phyloP scores from a whole-genome alignment of 768 basidiomycete species.

The Lactarius akahatsu region DNA sequence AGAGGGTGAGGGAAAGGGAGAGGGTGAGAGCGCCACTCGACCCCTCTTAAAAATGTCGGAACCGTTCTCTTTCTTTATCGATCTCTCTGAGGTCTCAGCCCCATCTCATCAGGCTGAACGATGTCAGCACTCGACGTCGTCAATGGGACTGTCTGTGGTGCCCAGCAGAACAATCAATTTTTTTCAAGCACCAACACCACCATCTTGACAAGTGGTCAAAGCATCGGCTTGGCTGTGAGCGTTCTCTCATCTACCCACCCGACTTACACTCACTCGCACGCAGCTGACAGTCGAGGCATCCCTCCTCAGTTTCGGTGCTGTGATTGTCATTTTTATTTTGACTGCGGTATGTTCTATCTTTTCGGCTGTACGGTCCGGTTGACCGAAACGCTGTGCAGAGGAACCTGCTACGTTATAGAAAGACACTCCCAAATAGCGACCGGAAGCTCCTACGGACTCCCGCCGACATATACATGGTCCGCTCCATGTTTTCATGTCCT shows the following conservation, averaged over 20 bases:
- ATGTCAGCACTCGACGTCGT: background rate
- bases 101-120: background rate
- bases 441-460: constrained; percentile 38
- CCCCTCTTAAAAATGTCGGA: background rate
- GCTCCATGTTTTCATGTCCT: background rate
- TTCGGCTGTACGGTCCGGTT: too few species aligned
- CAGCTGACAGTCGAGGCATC: constrained; percentile 39
- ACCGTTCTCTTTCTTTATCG: background rate
- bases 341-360: constrained; percentile 7
- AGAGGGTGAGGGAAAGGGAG: too few species aligned
- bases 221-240: constrained; percentile 39
- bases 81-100: background rate
- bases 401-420: constrained; percentile 6
- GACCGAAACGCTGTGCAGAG: background rate
- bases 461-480: constrained; percentile 44
- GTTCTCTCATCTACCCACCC: constrained; percentile 1
- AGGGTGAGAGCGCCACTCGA: background rate
- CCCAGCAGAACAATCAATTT: background rate
- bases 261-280: background rate
- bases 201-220: constrained; percentile 38
- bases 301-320: constrained; percentile 1
- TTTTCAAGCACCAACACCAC: background rate
- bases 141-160: constrained; percentile 7
- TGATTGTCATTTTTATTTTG: constrained; percentile 3
- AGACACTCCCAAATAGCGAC: background rate